Percentiles rank a stretch among this genome's conserved stretches.
Conservation (phyloP, 177 flowering plant genomes). For the Vitis hybrid region DNA sequence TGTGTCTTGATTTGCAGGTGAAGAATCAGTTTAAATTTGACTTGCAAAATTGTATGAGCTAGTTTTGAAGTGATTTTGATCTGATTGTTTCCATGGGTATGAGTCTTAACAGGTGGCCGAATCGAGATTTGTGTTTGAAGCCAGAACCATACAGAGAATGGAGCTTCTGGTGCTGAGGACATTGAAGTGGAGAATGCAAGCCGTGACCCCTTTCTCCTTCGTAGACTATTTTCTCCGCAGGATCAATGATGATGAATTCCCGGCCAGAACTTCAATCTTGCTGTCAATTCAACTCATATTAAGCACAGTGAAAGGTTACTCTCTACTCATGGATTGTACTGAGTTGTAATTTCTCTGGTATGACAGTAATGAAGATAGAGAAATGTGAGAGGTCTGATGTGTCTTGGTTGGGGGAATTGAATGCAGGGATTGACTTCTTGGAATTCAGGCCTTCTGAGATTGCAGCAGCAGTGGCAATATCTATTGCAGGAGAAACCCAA, state of each 20-base stretch:
- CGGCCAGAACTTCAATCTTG: constrained; percentile 26
- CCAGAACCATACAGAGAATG: constrained; percentile 84
- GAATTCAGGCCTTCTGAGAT: constrained; percentile 90
- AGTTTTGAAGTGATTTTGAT: not conserved
- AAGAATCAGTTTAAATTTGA: not conserved
- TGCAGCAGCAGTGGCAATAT: constrained; percentile 92
- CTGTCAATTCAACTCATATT: constrained; percentile 52
- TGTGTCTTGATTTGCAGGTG: constrained; percentile 79
- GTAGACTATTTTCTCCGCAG: constrained; percentile 58
- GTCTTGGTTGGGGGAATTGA: constrained; percentile 33
- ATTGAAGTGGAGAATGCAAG: constrained; percentile 86
- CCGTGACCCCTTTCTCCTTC: constrained; percentile 78
- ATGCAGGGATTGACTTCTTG: constrained; percentile 91
- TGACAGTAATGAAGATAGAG: not conserved
- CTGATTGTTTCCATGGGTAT: constrained; percentile 3
- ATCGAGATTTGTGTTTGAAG: constrained; percentile 71
- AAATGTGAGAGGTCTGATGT: constrained; percentile 15
- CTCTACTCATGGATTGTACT: constrained; percentile 5
- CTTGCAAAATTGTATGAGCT: constrained; percentile 6
- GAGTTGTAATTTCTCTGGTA: not conserved
- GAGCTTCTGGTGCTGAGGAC: constrained; percentile 87
- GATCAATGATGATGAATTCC: constrained; percentile 37
- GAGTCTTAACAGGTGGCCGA: constrained; percentile 54
- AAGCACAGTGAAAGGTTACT: constrained; percentile 55
- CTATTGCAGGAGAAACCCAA: constrained; percentile 54